A percentile compares a stretch with the other conserved stretches of the same genome.
phyloP scores from a whole-genome alignment of 371 early-diverging fungal species.

The Mucor mucedo region DNA sequence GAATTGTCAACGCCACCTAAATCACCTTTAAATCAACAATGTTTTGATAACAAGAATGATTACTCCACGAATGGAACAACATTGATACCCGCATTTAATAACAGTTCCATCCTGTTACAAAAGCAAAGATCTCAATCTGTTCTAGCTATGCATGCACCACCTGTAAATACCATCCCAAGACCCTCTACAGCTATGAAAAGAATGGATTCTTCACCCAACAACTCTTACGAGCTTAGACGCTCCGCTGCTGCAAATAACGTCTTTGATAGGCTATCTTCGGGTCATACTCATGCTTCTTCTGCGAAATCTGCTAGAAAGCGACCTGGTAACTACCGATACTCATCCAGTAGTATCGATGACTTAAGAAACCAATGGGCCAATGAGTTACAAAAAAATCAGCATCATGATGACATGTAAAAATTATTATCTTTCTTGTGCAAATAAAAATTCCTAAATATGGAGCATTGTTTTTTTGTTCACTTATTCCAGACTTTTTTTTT shows the following conservation, averaged over 20 bases:
- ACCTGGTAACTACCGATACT: conserved; percentile 20
- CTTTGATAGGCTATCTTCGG: conserved; percentile 46
- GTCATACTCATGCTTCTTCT: conserved; percentile 51
- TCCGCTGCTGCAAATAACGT: conserved; percentile 33
- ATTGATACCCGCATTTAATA: conserved; percentile 22
- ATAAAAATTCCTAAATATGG: conserved; percentile 1
- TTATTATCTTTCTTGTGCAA: background rate
- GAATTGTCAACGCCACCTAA: conserved; percentile 8
- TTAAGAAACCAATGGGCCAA: conserved; percentile 29
- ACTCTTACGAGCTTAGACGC: conserved; percentile 24
- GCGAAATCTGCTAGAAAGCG: conserved; percentile 37
- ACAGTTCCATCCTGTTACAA: conserved; percentile 6
- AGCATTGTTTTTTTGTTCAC: background rate
- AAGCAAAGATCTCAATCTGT: conserved; percentile 26
- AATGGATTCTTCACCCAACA: conserved; percentile 21
- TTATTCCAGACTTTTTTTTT: background rate
- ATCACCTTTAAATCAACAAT: conserved; percentile 26
- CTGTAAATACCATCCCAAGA: conserved; percentile 8
- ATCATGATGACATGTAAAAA: conserved; percentile 2
- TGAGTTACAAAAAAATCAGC: conserved; percentile 14
- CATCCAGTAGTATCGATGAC: conserved; percentile 39
- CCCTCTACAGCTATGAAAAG: conserved; percentile 5
- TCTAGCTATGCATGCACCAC: conserved; percentile 21
- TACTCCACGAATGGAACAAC: conserved; percentile 15
- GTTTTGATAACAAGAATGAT: conserved; percentile 4